Evolutionary conservation across 805 yeast genomes (phyloP).

Genomic region (Starmerella floris): DNA sequence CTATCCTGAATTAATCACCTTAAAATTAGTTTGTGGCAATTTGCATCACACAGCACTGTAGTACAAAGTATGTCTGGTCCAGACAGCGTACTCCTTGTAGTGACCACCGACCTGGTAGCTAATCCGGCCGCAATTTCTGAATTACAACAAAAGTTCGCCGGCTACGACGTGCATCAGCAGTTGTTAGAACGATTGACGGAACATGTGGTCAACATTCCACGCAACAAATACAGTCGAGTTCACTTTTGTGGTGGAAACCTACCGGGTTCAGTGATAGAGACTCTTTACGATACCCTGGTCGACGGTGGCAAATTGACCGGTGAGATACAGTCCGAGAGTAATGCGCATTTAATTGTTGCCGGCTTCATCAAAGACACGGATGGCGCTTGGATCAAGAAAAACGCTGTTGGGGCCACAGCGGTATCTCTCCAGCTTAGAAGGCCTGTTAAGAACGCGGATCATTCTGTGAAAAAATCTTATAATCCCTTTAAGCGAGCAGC

Average conservation of each 20-base stretch:
- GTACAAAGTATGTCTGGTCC: not conserved
- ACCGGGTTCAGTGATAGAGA: slow-evolving; percentile 21
- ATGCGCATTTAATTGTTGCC: slow-evolving; percentile 30
- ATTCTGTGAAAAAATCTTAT: not conserved
- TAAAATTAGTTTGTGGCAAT: not conserved
- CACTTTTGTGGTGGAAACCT: slow-evolving; percentile 22
- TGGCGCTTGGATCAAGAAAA: slow-evolving; percentile 18
- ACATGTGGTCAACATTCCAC: slow-evolving; percentile 25
- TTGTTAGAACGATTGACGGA: slow-evolving; percentile 29
- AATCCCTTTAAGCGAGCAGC: slow-evolving; percentile 24
- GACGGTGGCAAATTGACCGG: slow-evolving; percentile 28
- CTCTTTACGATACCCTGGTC: slow-evolving; percentile 22
- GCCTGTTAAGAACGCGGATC: not conserved
- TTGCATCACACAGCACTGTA: too few relatives aligned
- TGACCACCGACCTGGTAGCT: slow-evolving; percentile 20
- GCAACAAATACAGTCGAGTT: slow-evolving; percentile 22
- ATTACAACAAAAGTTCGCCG: slow-evolving; percentile 10
- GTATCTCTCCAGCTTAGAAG: slow-evolving; percentile 1
- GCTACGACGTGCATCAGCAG: slow-evolving; percentile 25
- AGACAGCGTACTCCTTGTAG: slow-evolving; percentile 16
- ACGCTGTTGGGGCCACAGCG: slow-evolving; percentile 1
- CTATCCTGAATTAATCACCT: not conserved
- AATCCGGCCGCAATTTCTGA: slow-evolving; percentile 17
- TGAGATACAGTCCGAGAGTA: slow-evolving; percentile 11
- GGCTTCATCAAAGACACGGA: slow-evolving; percentile 26